Evolutionary conservation across 345 rosid species (phyloP).

Genomic region (Psidium friedrichsthalianum): DNA sequence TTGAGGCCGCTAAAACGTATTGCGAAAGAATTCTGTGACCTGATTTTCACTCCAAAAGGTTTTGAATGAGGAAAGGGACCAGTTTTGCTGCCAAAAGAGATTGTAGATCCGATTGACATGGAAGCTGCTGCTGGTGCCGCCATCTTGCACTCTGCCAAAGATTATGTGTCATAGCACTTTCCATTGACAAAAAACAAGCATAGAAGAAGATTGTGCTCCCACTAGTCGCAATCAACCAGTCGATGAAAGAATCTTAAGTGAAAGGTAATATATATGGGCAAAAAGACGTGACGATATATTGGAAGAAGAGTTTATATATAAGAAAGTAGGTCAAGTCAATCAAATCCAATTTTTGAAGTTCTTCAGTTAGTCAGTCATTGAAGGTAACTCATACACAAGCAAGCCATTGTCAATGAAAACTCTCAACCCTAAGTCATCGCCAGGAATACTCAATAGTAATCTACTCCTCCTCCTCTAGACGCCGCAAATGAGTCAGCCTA

Average conservation of each 20-base stretch:
- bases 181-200: background rate
- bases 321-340: no score
- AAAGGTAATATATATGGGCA: background rate
- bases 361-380: no score
- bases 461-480: background rate
- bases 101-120: constrained; percentile 4
- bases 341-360: no score
- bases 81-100: constrained; percentile 1
- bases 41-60: background rate
- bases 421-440: background rate
- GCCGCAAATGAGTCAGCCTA: background rate
- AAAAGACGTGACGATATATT: background rate
- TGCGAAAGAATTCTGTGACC: background rate
- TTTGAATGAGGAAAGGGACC: background rate
- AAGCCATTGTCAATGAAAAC: no score
- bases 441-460: background rate
- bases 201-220: background rate
- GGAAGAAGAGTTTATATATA: background rate
- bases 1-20: constrained; percentile 6
- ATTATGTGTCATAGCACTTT: background rate
- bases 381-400: no score
- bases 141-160: background rate
- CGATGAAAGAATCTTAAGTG: background rate
- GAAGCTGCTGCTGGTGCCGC: constrained; percentile 8
- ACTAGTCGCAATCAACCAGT: background rate